Conservation (phyloP, 176 grass and related monocot species). For the Ensete ventricosum region DNA sequence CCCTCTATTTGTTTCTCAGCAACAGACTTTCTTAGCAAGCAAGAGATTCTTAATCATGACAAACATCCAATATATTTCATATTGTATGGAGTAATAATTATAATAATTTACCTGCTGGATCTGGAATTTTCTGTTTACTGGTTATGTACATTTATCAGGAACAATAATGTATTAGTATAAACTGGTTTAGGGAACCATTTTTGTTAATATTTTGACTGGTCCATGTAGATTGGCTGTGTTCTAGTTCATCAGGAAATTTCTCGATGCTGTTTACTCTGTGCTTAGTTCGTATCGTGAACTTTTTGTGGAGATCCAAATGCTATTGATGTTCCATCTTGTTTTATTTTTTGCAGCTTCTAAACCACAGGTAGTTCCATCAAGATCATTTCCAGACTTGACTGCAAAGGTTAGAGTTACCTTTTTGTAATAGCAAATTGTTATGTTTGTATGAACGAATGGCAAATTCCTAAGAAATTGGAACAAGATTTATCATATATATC, state of each 20-base stretch:
- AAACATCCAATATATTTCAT: too few species aligned
- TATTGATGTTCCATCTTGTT: constrained; percentile 17
- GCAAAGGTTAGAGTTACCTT: constrained; percentile 30
- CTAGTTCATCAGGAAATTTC: neutral
- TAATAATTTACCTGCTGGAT: too few species aligned
- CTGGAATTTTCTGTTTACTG: too few species aligned
- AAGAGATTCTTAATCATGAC: too few species aligned
- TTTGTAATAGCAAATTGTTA: constrained; percentile 1
- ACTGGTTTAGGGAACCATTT: too few species aligned
- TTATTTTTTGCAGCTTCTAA: constrained; percentile 39
- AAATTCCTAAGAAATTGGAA: neutral
- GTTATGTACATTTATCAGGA: too few species aligned
- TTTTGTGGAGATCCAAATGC: constrained; percentile 8
- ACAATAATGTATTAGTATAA: too few species aligned
- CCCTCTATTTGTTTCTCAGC: too few species aligned
- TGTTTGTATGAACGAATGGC: neutral
- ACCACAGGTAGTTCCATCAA: constrained; percentile 34
- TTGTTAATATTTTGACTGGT: too few species aligned
- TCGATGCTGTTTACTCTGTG: neutral
- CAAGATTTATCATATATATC: neutral
- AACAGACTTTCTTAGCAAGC: too few species aligned
- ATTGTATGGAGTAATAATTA: too few species aligned
- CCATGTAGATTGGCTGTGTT: constrained; percentile 3
- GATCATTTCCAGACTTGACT: constrained; percentile 22
- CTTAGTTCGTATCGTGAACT: constrained; percentile 18